Conservation (phyloP, 768 basidiomycete genomes). For the Glaciozyma martinii region DNA sequence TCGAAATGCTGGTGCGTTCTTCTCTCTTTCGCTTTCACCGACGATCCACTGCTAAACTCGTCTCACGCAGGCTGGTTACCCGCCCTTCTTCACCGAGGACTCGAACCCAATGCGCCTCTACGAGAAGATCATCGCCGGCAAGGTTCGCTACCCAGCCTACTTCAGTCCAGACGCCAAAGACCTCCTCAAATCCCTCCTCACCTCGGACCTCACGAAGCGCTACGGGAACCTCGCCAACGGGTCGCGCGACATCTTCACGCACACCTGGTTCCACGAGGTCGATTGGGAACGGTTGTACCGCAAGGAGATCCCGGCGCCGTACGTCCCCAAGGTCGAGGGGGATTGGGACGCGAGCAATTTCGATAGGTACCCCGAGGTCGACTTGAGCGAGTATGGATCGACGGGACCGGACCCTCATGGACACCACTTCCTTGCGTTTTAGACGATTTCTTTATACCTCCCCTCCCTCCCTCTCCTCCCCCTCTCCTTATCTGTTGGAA, state of each 20-base stretch:
- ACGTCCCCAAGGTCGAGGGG: constrained; percentile 78
- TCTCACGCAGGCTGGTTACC: constrained; percentile 39
- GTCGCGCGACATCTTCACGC: constrained; percentile 78
- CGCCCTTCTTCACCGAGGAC: constrained; percentile 78
- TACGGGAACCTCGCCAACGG: constrained; percentile 91
- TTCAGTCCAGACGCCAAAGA: constrained; percentile 85
- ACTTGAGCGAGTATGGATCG: constrained; percentile 32
- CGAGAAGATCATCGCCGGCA: constrained; percentile 87
- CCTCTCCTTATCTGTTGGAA: not conserved
- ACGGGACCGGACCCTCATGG: constrained; percentile 34
- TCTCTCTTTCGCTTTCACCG: not conserved
- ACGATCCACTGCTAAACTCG: constrained; percentile 52
- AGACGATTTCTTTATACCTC: not conserved
- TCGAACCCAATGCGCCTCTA: constrained; percentile 97
- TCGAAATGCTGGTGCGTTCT: constrained; percentile 79
- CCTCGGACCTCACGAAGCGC: constrained; percentile 83
- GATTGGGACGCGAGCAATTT: constrained; percentile 85
- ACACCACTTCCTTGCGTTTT: constrained; percentile 29
- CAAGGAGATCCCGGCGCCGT: constrained; percentile 88
- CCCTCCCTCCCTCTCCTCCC: not conserved
- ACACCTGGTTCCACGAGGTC: constrained; percentile 90
- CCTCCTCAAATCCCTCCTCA: constrained; percentile 77
- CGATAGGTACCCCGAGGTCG: constrained; percentile 32
- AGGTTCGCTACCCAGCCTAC: constrained; percentile 80
- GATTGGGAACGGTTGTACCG: constrained; percentile 68